Conservation (phyloP, 257 asterid genomes). For the Capsicum pubescens region DNA sequence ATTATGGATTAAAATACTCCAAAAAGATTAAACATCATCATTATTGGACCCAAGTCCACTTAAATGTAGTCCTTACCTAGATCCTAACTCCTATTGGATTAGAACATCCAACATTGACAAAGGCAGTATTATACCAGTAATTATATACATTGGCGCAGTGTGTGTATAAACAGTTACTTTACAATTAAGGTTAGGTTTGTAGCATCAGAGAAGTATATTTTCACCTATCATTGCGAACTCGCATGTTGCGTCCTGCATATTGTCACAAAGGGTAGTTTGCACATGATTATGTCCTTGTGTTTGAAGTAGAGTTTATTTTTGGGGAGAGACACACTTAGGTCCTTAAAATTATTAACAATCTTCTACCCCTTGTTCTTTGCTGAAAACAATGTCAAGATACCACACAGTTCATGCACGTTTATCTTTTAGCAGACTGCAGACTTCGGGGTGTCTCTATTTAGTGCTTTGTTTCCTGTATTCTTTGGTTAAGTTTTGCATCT, state of each 20-base stretch:
- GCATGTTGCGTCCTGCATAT: not conserved
- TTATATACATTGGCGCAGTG: not conserved
- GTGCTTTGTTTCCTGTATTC: constrained; percentile 6
- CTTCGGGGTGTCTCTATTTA: not conserved
- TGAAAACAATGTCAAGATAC: not conserved
- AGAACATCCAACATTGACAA: constrained; percentile 9
- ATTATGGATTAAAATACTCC: not conserved
- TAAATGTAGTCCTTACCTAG: not conserved
- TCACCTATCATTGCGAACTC: not conserved
- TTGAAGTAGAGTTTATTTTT: not conserved
- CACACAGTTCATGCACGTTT: not conserved
- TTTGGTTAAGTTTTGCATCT: constrained; percentile 10
- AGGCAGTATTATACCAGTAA: not conserved
- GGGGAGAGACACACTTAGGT: not conserved
- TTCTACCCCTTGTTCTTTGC: not conserved
- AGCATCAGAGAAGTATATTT: not conserved
- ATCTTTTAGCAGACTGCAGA: constrained; percentile 12
- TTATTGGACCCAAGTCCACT: not conserved
- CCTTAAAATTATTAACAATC: not conserved
- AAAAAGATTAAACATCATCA: not conserved
- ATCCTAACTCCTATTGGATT: not conserved
- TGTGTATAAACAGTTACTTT: not conserved
- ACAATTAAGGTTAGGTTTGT: not conserved
- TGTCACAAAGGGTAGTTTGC: not conserved
- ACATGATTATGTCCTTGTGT: constrained; percentile 2